Base-by-base conservation (phyloP, 2,329 filamentous ascomycete species). In the Aureobasidium pullulans region DNA sequence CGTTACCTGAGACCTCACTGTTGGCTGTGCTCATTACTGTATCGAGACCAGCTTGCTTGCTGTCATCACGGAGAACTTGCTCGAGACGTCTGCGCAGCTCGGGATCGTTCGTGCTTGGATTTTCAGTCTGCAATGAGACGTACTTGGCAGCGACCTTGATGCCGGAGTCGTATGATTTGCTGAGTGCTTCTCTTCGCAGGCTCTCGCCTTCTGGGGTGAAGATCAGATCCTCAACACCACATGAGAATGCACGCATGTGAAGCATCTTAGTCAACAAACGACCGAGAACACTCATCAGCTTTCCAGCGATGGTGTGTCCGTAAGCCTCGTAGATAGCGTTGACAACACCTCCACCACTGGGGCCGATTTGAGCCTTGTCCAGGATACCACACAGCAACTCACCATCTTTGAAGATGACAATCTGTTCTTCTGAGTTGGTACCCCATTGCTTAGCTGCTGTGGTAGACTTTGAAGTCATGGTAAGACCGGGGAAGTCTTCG, bases 241-340 rank as follows among this genome's bases (percentile, higher is more conserved):
- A 99, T 64, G 90, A 94, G 72, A 97, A 97, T 1, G 93, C 94
- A 54, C 92, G 84, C 86, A 96, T 96, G 69, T 94, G 89, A 62
- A 97, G 80, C 64, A 92, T 87, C 68, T 92, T 88, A 0, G 94
- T 99, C 63, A 99, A 76, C 29, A 99, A 80, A 60, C 94, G 85
- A 57, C 94, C 94, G 59, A 99, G 80, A 66, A 93, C 88, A 77
- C 91, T 95, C 57, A 99, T 83, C 9, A 96, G 78, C 69, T 90
- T 90, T 36, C 94, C 93, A 19, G 94, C 93, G 63, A 88, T 81
- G 15, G 87, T 87, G 60, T 94, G 88, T 2, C 95, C 94, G 70
- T 96, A 96, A 1, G 92, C 84, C 70, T 99, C 94, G 69, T 99
- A 93, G 23, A 97, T 84, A 2, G 91, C 86, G 70, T 99, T 94